Conservation (phyloP, 768 basidiomycete genomes). For the Tulasnella sp. region DNA sequence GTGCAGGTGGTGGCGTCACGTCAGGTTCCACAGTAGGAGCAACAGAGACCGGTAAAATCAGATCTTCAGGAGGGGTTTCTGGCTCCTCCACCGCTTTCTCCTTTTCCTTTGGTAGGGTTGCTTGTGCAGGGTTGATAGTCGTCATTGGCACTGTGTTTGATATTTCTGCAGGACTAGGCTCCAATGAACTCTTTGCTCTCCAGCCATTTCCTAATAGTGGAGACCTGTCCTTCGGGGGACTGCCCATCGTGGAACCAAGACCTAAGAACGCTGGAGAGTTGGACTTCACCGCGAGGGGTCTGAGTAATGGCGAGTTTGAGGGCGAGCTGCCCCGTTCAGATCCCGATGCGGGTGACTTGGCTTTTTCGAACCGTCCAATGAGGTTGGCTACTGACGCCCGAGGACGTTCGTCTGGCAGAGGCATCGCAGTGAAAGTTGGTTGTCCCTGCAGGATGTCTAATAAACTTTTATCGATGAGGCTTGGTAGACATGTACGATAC, state of each 20-base stretch:
- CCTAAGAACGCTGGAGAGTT: slow-evolving; percentile 48
- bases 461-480: too few relatives aligned
- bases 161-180: slow-evolving; percentile 28
- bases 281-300: slow-evolving; percentile 57
- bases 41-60: slow-evolving; percentile 10
- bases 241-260: slow-evolving; percentile 34
- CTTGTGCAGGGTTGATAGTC: neutral
- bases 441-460: too few relatives aligned
- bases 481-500: too few relatives aligned
- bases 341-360: slow-evolving; percentile 53
- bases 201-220: too few relatives aligned
- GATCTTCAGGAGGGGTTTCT: slow-evolving; percentile 17
- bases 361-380: slow-evolving; percentile 80
- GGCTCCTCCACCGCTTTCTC: slow-evolving; percentile 22
- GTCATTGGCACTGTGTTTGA: neutral
- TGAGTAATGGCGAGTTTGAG: slow-evolving; percentile 35
- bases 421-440: slow-evolving; percentile 34
- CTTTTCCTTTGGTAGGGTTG: neutral
- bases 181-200: too few relatives aligned
- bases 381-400: slow-evolving; percentile 82
- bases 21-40: slow-evolving; percentile 1
- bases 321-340: slow-evolving; percentile 22
- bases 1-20: slow-evolving; percentile 2
- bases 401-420: slow-evolving; percentile 78
- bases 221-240: slow-evolving; percentile 42